Evolutionary conservation across 1,139 yeast genomes (phyloP), one percentile per base, ranked within the genome.

Genomic region (Saccharomyces hybrid): DNA sequence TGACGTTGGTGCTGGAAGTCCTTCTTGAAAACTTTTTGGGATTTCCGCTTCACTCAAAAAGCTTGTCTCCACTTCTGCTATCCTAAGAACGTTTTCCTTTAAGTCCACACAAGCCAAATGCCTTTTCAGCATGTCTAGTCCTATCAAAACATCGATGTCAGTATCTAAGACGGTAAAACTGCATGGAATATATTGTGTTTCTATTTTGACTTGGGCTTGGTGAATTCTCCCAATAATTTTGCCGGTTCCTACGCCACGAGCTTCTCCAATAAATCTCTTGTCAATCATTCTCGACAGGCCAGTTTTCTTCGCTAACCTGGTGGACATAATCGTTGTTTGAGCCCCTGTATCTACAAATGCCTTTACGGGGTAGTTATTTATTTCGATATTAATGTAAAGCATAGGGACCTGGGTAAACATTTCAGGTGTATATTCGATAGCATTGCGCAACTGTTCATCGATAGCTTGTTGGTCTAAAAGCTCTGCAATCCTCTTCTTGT

Each of bases 271-370:
- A 69, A 85, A 89, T 58, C 97, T 76, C 57, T 73, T 82, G 68
- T 93, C 99, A n/a, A 93, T 82, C 54, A 90, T 73, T 60, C 86
- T 81, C 26, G 83, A 73, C 47, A 93, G 73, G 0, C 88, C 88
- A 54, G 93, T 82, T 55, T 76, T 74, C 59, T 85, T 86, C 0
- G 96, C 97, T 60, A 93, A 76, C 47, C 75, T 73, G 0, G 96
- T 87, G 23, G 90, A 83, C 68, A 85, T 86, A 51, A 91, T 85
- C 0, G 99, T 90, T 47, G 83, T 77, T 69, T 90, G 97, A 0
- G 99, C 99, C 1, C 99, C 99, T 0, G 97, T 83, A 68, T 93
- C 99, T 9, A 93, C 96, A 74, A 93, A 88, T 0, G 98, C 98
- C 68, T 88, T 88, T 7, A 90, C 87, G 26, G 84, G 82, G 51